Evolutionary conservation across 2,329 filamentous ascomycete genomes (phyloP).

Genomic region (Trichoderma sp.): DNA sequence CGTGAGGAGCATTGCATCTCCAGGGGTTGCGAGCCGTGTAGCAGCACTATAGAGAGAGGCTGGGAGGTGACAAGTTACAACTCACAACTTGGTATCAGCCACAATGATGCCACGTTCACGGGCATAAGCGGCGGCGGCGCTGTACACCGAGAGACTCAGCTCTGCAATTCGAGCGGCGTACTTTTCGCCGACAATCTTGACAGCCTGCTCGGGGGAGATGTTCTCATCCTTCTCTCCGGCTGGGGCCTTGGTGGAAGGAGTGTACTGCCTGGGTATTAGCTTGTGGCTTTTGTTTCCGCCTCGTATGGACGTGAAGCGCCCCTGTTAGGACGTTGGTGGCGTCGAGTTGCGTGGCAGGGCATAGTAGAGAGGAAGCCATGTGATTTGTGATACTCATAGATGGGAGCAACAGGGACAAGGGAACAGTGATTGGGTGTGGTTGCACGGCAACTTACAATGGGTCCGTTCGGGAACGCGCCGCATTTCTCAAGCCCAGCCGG

Average conservation of each 20-base stretch:
- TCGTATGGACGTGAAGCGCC: not conserved
- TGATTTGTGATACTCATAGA: not conserved
- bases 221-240: conserved; percentile 80
- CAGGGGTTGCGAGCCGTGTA: not conserved
- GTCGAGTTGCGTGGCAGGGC: not conserved
- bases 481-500: conserved; percentile 70
- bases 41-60: not conserved
- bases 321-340: not conserved
- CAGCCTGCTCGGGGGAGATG: conserved; percentile 70
- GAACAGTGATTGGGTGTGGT: not conserved
- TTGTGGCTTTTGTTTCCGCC: not conserved
- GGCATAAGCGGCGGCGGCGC: conserved; percentile 62
- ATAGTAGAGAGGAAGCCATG: not conserved
- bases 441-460: conserved; percentile 13
- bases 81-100: conserved; percentile 21
- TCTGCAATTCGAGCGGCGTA: conserved; percentile 38
- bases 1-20: not conserved
- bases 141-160: conserved; percentile 39
- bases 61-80: not conserved
- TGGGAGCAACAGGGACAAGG: not conserved
- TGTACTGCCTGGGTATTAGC: conserved; percentile 38
- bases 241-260: conserved; percentile 81
- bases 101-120: conserved; percentile 42
- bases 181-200: conserved; percentile 41
- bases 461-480: conserved; percentile 69